Percentiles rank a stretch among this genome's conserved stretches.
These are phyloP conservation scores for Trichophaea hybrida DNA, from an alignment of 2,329 filamentous ascomycete genomes.

Conservation along the genomic window DNA sequence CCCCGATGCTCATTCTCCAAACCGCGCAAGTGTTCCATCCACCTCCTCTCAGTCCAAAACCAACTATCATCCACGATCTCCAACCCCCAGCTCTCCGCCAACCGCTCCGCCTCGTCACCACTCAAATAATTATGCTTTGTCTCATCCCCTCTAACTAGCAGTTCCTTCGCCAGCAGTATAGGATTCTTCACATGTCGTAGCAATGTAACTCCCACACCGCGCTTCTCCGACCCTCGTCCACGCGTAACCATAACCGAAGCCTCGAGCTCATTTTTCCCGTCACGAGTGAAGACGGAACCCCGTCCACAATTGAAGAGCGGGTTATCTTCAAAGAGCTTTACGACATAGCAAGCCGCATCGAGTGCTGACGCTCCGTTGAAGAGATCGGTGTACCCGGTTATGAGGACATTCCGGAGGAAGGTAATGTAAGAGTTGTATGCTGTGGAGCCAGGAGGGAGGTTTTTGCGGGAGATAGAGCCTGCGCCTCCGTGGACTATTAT, in stretches of 20 bases:
- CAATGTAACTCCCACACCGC: slow-evolving; percentile 63
- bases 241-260: slow-evolving; percentile 72
- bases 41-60: slow-evolving; percentile 63
- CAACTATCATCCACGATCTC: slow-evolving; percentile 55
- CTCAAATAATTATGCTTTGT: slow-evolving; percentile 27
- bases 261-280: slow-evolving; percentile 73
- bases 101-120: slow-evolving; percentile 48
- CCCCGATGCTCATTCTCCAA: slow-evolving; percentile 33
- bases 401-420: slow-evolving; percentile 48
- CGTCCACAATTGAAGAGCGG: slow-evolving; percentile 71
- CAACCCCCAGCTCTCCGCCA: slow-evolving; percentile 55
- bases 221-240: slow-evolving; percentile 49
- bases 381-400: slow-evolving; percentile 34
- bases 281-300: slow-evolving; percentile 74
- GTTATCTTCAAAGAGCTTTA: slow-evolving; percentile 61
- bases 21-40: slow-evolving; percentile 61
- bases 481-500: slow-evolving; percentile 55
- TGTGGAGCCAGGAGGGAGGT: slow-evolving; percentile 39
- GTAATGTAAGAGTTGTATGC: slow-evolving; percentile 45
- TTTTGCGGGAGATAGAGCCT: slow-evolving; percentile 51
- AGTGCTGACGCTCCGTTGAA: slow-evolving; percentile 40
- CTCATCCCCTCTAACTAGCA: slow-evolving; percentile 50
- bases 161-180: slow-evolving; percentile 54
- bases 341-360: slow-evolving; percentile 60
- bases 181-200: slow-evolving; percentile 64